A percentile compares a stretch with the other conserved stretches of the same genome.
Conservation (phyloP, 2,329 filamentous ascomycete genomes). For the Rhytidhysteron rufulum region DNA sequence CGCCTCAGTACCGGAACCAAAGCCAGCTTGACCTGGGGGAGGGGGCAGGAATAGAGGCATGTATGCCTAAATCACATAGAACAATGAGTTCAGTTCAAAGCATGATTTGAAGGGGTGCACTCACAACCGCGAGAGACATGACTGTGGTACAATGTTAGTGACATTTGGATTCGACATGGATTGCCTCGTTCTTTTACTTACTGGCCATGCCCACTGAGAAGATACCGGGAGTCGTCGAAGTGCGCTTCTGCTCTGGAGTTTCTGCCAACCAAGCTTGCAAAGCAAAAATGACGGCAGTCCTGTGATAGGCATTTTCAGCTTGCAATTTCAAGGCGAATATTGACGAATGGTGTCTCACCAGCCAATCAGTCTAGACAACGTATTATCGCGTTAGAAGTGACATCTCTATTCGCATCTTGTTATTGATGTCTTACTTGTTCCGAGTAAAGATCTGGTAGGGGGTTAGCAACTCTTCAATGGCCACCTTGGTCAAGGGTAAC, state of each 20-base stretch:
- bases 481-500: slow-evolving; percentile 9
- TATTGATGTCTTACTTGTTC: slow-evolving; percentile 61
- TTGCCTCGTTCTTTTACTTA: slow-evolving; percentile 43
- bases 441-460: slow-evolving; percentile 72
- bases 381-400: slow-evolving; percentile 14
- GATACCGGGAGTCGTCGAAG: slow-evolving; percentile 63
- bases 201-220: slow-evolving; percentile 77
- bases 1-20: slow-evolving; percentile 44
- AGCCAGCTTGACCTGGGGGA: slow-evolving; percentile 28
- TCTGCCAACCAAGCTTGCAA: slow-evolving; percentile 75
- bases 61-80: slow-evolving; percentile 47
- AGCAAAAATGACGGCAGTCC: slow-evolving; percentile 70
- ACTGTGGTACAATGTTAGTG: slow-evolving; percentile 22
- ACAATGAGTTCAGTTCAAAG: slow-evolving; percentile 3
- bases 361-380: slow-evolving; percentile 55
- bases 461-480: slow-evolving; percentile 23
- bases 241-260: slow-evolving; percentile 64
- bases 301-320: too few relatives aligned
- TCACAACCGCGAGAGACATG: slow-evolving; percentile 45
- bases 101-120: slow-evolving; percentile 18
- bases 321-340: too few relatives aligned
- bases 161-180: not conserved
- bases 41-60: slow-evolving; percentile 64
- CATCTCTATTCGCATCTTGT: slow-evolving; percentile 6
- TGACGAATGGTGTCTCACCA: slow-evolving; percentile 52